Evolutionary conservation across 352 stramenopile species (phyloP), one percentile per base, ranked within the genome.

Genomic region (Globisporangium abappressorium): DNA sequence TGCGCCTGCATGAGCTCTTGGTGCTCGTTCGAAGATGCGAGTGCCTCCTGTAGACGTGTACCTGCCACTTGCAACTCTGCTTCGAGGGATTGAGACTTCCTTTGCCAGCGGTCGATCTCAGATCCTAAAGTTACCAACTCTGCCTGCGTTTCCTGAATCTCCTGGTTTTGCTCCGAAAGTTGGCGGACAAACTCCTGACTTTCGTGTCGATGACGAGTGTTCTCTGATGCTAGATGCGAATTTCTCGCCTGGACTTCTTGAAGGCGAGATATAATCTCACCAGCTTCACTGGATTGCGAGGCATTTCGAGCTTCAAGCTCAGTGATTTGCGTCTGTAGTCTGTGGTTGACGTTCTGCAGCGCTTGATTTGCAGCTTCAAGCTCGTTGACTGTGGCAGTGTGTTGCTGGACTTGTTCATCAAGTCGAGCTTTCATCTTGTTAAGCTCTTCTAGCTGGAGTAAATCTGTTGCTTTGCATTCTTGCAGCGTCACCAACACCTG

Each of bases 181-280:
- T 57, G 41, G 12, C 20, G 43, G 9, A 30, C 4, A n/a, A 14
- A 7, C 6, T 74, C 70, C 3, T 56, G 47, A 0, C 75, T 15
- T 6, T 85, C 77, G 8, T 14, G 20, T 54, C 71, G 60, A 57
- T 57, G 60, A n/a, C 28, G 55, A 43, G 18, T 33, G 7, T 41
- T 22, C 2, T 43, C 46, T n/a, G 6, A 57, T 14, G 0, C 22
- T 14, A 57, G 43, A 1, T 34, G 60, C 12, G 1, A 18, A 11
- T 57, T 57, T 18, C 20, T 14, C 5, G 9, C 1, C 11, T 57
- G 43, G 20, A 6, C 34, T 38, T 57, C 43, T 41, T 34, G n/a
- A 2, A 61, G 55, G 6, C 41, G 55, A 15, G 55, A 61, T 28
- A 30, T 5, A 5, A 61, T 7, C 1, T 26, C 18, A 9, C 18